Evolutionary conservation across 345 rosid genomes (phyloP).

Genomic region (Camelina sativa): DNA sequence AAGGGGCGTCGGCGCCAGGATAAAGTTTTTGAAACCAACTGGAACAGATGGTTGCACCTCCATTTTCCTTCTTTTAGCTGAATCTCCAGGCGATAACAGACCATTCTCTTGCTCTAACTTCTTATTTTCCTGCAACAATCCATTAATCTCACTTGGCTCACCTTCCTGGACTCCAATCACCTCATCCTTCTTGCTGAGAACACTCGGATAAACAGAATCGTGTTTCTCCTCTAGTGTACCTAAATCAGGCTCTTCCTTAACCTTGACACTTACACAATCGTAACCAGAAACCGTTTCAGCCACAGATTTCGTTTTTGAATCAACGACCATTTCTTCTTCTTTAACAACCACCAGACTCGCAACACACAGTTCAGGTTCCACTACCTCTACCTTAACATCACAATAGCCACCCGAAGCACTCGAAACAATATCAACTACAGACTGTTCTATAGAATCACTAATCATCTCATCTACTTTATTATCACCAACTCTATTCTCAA

Average conservation of each 20-base stretch:
- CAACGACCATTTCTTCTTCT: slow-evolving; percentile 2
- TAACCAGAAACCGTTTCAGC: background rate
- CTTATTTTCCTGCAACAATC: background rate
- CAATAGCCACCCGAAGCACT: background rate
- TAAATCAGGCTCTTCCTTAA: slow-evolving; percentile 30
- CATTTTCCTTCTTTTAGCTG: slow-evolving; percentile 12
- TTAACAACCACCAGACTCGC: slow-evolving; percentile 2
- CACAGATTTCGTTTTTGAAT: background rate
- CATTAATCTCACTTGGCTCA: slow-evolving; percentile 10
- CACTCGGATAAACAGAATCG: background rate
- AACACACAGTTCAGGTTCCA: slow-evolving; percentile 15
- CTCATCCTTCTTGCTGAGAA: background rate
- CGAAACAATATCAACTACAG: slow-evolving; percentile 22
- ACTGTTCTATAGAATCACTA: background rate
- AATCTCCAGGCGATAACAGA: background rate
- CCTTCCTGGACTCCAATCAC: slow-evolving; percentile 28
- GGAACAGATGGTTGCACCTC: background rate
- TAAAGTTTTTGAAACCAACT: background rate
- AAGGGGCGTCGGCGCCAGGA: slow-evolving; percentile 13
- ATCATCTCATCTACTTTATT: slow-evolving; percentile 12
- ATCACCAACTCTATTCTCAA: background rate
- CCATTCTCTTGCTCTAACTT: slow-evolving; percentile 3
- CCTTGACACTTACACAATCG: slow-evolving; percentile 6
- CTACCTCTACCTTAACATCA: slow-evolving; percentile 1
- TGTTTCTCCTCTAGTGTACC: background rate